Evolutionary conservation across 129 eudicot genomes (phyloP).

Genomic region (Artemisia tridentata): DNA sequence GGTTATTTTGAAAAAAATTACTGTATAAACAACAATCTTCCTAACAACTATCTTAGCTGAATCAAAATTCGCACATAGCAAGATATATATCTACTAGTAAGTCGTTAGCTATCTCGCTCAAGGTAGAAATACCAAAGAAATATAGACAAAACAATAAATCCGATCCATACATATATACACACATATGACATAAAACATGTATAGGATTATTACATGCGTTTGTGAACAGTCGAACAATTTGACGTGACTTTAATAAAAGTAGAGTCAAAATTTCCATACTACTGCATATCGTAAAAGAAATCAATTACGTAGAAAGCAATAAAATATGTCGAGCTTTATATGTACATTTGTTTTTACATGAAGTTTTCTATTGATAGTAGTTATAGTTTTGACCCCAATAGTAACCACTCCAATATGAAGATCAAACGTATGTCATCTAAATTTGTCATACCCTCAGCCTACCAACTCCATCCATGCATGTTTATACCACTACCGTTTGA

Average conservation of each 20-base stretch:
- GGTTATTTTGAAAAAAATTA: no score
- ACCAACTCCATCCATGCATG: slow-evolving; percentile 27
- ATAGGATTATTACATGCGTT: not conserved
- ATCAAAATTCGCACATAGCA: no score
- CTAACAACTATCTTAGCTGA: no score
- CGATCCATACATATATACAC: no score
- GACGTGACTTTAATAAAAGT: not conserved
- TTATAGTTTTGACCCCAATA: slow-evolving; percentile 33
- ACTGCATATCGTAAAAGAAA: not conserved
- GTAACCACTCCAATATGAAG: slow-evolving; percentile 40
- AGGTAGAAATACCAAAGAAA: no score
- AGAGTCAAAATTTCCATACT: slow-evolving; percentile 14
- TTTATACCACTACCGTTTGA: not conserved
- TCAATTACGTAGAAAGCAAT: not conserved
- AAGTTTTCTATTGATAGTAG: slow-evolving; percentile 8
- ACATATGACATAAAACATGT: not conserved
- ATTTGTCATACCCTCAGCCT: slow-evolving; percentile 20
- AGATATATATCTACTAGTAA: no score
- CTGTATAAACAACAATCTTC: no score
- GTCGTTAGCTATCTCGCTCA: no score
- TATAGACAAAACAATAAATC: no score
- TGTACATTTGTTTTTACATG: not conserved
- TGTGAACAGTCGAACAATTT: not conserved
- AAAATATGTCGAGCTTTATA: slow-evolving; percentile 15
- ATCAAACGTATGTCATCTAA: slow-evolving; percentile 25